Evolutionary conservation across 1,284 basidiomycete species (phyloP), one percentile per base, ranked within the genome.

Genomic region (Sphagnurus paluster): DNA sequence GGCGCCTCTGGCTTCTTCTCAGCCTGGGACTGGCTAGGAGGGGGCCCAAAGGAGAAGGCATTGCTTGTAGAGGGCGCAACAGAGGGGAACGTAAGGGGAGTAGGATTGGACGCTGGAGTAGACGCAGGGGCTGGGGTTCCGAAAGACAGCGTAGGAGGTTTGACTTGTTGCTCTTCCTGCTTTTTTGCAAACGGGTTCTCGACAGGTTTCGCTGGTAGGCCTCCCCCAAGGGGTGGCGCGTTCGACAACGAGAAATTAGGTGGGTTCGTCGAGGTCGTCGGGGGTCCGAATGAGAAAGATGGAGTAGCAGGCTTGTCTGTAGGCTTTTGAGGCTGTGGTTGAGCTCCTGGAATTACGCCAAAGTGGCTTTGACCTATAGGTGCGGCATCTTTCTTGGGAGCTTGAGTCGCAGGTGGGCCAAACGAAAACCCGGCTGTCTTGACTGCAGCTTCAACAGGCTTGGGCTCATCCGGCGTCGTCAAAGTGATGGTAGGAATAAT

Each of bases 401-500:
- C 32, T 25, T 46, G 44, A 37, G 37, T 10, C 7, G 39, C 39
- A 28, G 53, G 28, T 8, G 56, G 43, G 19, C 35, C 48, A 32
- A 52, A 50, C 7, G 42, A 44, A 16, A 52, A 45, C n/a, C 40
- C 3, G 20, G 53, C 20, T 7, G 50, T 43, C 39, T 56, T 59
- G 30, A 40, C 24, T 36, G 44, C 47, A 41, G 45, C 33, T 38
- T 49, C 44, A 41, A 35, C 33, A 36, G 49, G 46, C 41, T 52
- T 62, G 1, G 36, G 38, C 21, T 55, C 57, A 23, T 56, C 51
- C 32, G 66, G 59, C 23, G 61, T 59, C 24, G 66, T 65, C 8
- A 71, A 51, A 19, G 63, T 65, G 7, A 67, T 66, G 0, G 56
- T 60, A 2, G 70, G 65, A 37, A 64, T 42, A 20, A 58, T 13